Evolutionary conservation across 257 asterid genomes (phyloP), one percentile per base, ranked within the genome.

Genomic region (Fraxinus excelsior): DNA sequence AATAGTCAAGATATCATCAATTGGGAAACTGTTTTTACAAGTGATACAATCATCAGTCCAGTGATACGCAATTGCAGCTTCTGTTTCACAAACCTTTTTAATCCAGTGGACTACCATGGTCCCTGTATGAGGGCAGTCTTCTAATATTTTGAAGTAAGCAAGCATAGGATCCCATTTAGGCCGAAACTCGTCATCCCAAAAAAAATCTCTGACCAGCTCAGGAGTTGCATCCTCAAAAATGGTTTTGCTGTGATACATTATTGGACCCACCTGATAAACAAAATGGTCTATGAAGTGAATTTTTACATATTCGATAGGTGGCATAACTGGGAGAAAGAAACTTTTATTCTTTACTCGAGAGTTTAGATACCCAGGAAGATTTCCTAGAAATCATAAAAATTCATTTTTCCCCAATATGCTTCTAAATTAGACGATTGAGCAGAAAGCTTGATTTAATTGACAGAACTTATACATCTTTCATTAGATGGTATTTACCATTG

Each of bases 111-210:
- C 84, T 73, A 87, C 82, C 97, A 91, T 90, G 83, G 86, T 83
- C 74, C 97, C 98, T 3, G 91, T 88, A 49, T 76, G 80, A 72
- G 91, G 88, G 78, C 84, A 86, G 80, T 90, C 96, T 82, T 90
- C 94, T 73, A 90, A 89, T 81, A 91, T 94, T 75, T 94, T 86
- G 86, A 88, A 79, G 31, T 88, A 42, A 56, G 83, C 85, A 78
- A 94, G 95, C 98, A 94, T 94, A 31, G 89, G 91, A 79, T 94
- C 98, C 98, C 98, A 94, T 78, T 90, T 94, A 8, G 89, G 94
- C 14, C 97, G 89, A 80, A 81, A 89, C 76, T 94, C 98, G n/a
- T 94, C 98, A 81, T 94, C 98, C 98, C 98, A 94, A 86, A 94
- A 94, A 86, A 91, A 94, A 81, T 94, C 98, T 81, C 97, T 90